Base-by-base conservation (phyloP, 106 monocot genomes). In the Dioscorea alata region DNA sequence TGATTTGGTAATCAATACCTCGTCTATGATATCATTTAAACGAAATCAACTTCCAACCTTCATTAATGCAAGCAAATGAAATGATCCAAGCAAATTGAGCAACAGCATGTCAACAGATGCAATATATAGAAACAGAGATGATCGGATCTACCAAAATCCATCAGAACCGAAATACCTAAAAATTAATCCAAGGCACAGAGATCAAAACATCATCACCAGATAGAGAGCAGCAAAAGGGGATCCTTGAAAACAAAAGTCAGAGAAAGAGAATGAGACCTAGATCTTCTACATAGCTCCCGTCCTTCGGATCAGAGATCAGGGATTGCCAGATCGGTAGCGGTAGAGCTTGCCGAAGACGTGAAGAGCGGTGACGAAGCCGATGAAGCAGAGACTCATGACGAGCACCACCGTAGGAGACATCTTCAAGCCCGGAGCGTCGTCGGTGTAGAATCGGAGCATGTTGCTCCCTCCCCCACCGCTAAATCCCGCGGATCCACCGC, bases 341-440 rank as follows among this genome's bases (percentile, higher is more conserved):
- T 94, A 90, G 69, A 94, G 80, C 81, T 94, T 94, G 17, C 90
- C 94, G 76, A 94, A 94, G 57, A 94, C 85, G 73, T 94, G 94
- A 57, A 94, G 87, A 13, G 82, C 84, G 16, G 90, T 94, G 68
- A 94, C 94, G 71, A 94, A 94, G 7, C 90, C 87, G 69, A 94
- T 94, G 82, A 94, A 94, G 85, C 86, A 90, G n/a, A 94, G 71
- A 48, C 90, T 90, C 94, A 94, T 94, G 32, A 90, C 87, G 22
- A 90, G 82, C 48, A 94, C 90, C 62, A 90, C 77, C 49, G 90
- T 94, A 9, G 94, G 94, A 22, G 87, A 77, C 90, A 94, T 90
- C 82, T 90, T 90, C 10, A 94, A 75, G 13, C 94, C 94, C 4
- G 94, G 94, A 9, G 94, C 94, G 71, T 94, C 94, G 79, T 90